These are phyloP conservation scores for Saksenaea oblongispora DNA, from an alignment of 371 early-diverging fungal species.

Conservation along the genomic window DNA sequence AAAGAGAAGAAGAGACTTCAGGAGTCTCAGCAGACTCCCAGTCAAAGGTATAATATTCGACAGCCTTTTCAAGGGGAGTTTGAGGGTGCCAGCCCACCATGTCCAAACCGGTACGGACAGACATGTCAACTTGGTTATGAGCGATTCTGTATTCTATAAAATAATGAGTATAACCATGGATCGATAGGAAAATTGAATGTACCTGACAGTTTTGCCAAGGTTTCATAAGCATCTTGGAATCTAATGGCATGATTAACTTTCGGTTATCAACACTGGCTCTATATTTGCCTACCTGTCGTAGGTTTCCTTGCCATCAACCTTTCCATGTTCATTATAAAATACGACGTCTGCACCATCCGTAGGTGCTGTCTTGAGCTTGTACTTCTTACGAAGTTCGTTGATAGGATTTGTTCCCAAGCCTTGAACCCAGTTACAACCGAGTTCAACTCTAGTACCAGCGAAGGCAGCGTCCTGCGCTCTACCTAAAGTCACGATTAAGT, in stretches of 20 bases:
- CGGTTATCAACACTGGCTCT: no score
- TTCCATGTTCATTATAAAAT: constrained; percentile 30
- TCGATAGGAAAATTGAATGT: constrained; percentile 7
- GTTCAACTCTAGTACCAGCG: constrained; percentile 36
- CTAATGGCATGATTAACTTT: constrained; percentile 4
- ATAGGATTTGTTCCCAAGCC: constrained; percentile 50
- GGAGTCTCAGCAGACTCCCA: constrained; percentile 46
- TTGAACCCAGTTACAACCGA: constrained; percentile 57
- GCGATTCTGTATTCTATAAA: constrained; percentile 28
- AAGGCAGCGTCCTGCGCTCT: constrained; percentile 44
- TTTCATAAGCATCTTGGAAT: constrained; percentile 27
- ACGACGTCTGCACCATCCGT: constrained; percentile 38
- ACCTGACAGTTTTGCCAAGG: constrained; percentile 29
- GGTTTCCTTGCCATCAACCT: constrained; percentile 24
- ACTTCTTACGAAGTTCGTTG: constrained; percentile 38
- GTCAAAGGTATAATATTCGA: constrained; percentile 48
- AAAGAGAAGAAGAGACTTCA: constrained; percentile 33
- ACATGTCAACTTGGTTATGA: constrained; percentile 36
- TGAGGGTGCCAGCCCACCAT: constrained; percentile 40
- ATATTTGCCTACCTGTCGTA: constrained; percentile 8
- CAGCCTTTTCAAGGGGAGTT: constrained; percentile 33
- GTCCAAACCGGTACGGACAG: constrained; percentile 34
- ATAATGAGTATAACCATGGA: not conserved
- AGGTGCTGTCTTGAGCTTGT: constrained; percentile 25
- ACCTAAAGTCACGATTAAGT: constrained; percentile 15